Conservation (phyloP, 345 rosid genomes). For the Raphanus raphanistrum region DNA sequence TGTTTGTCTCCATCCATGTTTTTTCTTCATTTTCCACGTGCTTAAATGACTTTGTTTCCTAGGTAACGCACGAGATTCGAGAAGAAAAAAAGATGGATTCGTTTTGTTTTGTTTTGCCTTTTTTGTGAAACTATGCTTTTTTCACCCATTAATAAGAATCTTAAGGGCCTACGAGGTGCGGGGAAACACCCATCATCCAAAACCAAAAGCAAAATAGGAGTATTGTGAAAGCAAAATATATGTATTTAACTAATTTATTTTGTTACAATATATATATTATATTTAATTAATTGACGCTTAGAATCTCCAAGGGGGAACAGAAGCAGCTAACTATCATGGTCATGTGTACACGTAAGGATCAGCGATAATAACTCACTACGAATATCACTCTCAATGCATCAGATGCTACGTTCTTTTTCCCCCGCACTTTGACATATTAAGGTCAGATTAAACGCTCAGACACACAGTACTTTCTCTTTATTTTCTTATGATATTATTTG, state of each 20-base stretch:
- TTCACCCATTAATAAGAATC: no score
- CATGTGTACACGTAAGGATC: neutral
- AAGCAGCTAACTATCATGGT: neutral
- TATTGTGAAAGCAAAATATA: no score
- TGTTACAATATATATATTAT: neutral
- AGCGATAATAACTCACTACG: neutral
- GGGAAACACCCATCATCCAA: no score
- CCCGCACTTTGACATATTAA: neutral
- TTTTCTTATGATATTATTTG: neutral
- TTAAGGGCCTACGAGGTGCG: no score
- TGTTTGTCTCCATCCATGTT: neutral
- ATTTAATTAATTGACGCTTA: neutral
- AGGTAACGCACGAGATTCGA: neutral
- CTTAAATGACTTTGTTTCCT: neutral
- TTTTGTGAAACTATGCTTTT: no score
- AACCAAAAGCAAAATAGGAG: no score
- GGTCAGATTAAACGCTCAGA: neutral
- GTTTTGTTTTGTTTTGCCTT: neutral
- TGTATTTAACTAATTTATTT: no score
- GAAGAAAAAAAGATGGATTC: neutral
- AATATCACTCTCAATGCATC: neutral
- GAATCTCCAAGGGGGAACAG: neutral
- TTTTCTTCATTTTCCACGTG: constrained; percentile 10
- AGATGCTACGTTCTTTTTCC: neutral
- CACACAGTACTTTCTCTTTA: neutral